A percentile compares a stretch with the other conserved stretches of the same genome.
These are phyloP conservation scores for Termitomyces sp. DNA, from an alignment of 768 basidiomycete genomes.

Conservation along the genomic window DNA sequence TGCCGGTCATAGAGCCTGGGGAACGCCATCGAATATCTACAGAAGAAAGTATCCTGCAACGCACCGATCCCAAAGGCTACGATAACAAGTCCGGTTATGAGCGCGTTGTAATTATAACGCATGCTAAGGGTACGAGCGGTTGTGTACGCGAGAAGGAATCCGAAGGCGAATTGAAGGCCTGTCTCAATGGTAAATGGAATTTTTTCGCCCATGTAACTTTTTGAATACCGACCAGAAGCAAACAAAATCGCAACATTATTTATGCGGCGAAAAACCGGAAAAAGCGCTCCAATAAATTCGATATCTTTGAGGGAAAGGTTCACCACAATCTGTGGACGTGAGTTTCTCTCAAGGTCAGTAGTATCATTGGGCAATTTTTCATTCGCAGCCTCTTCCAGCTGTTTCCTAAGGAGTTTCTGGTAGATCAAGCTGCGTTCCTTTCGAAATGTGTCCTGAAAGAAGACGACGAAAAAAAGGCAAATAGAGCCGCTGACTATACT, in stretches of 20 bases:
- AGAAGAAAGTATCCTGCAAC: constrained; percentile 23
- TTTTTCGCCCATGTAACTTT: not conserved
- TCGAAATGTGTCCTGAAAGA: constrained; percentile 82
- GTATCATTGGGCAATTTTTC: not conserved
- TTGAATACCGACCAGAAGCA: constrained; percentile 48
- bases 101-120: constrained; percentile 59
- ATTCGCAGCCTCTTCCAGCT: constrained; percentile 20
- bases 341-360: constrained; percentile 20
- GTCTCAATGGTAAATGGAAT: not conserved
- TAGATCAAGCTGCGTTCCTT: constrained; percentile 78
- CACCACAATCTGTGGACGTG: constrained; percentile 22
- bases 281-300: constrained; percentile 67
- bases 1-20: constrained; percentile 35
- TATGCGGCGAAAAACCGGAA: constrained; percentile 46
- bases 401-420: constrained; percentile 54
- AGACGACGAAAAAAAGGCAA: constrained; percentile 50
- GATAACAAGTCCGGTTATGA: constrained; percentile 72
- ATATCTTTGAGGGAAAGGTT: constrained; percentile 62
- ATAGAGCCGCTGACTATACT: constrained; percentile 52
- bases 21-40: not conserved
- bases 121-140: constrained; percentile 61
- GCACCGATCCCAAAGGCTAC: constrained; percentile 67
- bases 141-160: constrained; percentile 69
- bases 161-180: constrained; percentile 70
- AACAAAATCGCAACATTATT: constrained; percentile 67